phyloP scores from a whole-genome alignment of 805 yeast genomes.

The Citeromyces nyonsensis region DNA sequence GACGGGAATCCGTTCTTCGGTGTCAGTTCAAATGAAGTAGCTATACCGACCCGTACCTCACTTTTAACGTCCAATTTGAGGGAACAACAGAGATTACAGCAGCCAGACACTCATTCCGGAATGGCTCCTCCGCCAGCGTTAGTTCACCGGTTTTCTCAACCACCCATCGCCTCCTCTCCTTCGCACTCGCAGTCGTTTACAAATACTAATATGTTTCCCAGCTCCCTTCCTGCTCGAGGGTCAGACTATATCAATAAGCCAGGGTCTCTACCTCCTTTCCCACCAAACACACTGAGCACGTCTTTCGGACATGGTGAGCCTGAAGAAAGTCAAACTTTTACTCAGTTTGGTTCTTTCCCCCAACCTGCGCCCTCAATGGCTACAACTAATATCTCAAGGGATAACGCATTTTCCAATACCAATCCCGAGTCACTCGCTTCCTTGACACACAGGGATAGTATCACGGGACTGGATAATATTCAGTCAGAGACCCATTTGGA shows the following conservation, averaged over 20 bases:
- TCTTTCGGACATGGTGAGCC: too few relatives aligned
- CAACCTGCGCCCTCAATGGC: conserved; percentile 31
- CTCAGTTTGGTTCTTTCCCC: conserved; percentile 5
- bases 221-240: background rate
- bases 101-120: too few relatives aligned
- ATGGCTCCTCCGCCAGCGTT: too few relatives aligned
- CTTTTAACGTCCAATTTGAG: too few relatives aligned
- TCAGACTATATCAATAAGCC: conserved; percentile 1
- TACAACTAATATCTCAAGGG: conserved; percentile 38
- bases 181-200: conserved; percentile 3
- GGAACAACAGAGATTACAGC: too few relatives aligned
- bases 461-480: conserved; percentile 3
- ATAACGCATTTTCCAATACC: conserved; percentile 20
- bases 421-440: conserved; percentile 4
- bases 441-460: conserved; percentile 5
- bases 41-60: too few relatives aligned
- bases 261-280: conserved; percentile 7
- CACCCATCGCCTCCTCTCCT: conserved; percentile 4
- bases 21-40: too few relatives aligned
- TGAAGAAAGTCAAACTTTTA: too few relatives aligned
- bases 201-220: background rate
- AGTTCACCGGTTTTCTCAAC: background rate
- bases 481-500: conserved; percentile 39
- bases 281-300: too few relatives aligned
- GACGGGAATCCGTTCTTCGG: too few relatives aligned